These are phyloP conservation scores for Platanus orientalis DNA, from an alignment of 164 flowering plant genomes.

Conservation along the genomic window DNA sequence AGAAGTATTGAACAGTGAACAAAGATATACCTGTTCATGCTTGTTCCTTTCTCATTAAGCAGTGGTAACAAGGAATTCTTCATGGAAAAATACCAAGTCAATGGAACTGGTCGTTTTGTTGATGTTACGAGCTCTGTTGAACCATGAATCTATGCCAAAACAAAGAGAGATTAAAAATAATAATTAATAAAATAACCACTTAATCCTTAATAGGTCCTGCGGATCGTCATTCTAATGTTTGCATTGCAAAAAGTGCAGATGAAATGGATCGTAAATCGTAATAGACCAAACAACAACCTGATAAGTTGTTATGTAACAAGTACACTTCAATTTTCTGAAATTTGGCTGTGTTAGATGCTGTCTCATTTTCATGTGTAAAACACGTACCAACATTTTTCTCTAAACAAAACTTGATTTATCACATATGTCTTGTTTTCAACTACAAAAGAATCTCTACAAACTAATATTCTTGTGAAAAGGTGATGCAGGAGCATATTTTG, in stretches of 20 bases:
- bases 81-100: conserved; percentile 91
- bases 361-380: no score
- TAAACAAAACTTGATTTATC: no score
- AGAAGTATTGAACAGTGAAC: not conserved
- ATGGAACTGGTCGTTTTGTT: conserved; percentile 87
- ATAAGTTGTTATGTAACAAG: not conserved
- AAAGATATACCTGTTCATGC: conserved; percentile 68
- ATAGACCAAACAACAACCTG: not conserved
- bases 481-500: no score
- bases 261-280: conserved; percentile 1
- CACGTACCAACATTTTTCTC: no score
- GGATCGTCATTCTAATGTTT: not conserved
- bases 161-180: not conserved
- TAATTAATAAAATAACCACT: not conserved
- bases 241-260: not conserved
- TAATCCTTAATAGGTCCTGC: not conserved
- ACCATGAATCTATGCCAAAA: conserved; percentile 77
- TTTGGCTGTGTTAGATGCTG: not conserved
- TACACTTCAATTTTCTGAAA: not conserved
- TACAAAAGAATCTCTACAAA: no score
- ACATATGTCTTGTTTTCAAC: no score
- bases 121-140: conserved; percentile 92
- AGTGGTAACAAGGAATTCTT: conserved; percentile 75
- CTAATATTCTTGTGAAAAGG: no score
- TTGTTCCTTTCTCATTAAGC: conserved; percentile 78